Evolutionary conservation across 139 green algal genomes (phyloP), one percentile per base, ranked within the genome.

Genomic region (Monoraphidium neglectum): DNA sequence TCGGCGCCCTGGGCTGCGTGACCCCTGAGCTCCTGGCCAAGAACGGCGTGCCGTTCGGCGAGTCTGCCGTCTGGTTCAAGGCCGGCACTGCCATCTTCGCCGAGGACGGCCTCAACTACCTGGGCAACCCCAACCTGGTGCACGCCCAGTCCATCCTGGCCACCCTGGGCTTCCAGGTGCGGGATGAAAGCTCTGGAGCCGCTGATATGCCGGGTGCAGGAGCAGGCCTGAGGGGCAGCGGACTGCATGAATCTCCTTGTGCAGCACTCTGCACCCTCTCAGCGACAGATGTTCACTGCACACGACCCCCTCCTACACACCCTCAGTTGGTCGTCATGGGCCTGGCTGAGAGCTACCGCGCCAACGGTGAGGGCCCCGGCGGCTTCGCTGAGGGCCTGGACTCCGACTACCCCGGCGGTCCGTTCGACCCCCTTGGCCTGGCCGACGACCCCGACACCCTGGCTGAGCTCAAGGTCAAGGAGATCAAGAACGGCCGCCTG

Each of bases 41-140:
- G 49, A 76, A 85, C 73, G 32, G 73, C 46, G 61, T 33, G 0
- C 61, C 73, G 53, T 91, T 94, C 67, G 85, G 82, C 56, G 92
- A 98, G 86, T 78, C 93, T 37, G n/a, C 73, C 26, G 86, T 96
- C 38, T 99, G 95, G 95, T 99, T 97, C 90, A 98, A 98, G 93
- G 94, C 93, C 73, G 95, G 95, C 46, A 84, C 93, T 53, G 84
- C 93, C 82, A 98, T 98, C 91, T 97, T 98, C 85, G 64, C 77
- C 46, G 90, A 90, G 43, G 95, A 91, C 68, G 84, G 91, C 83
- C 89, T 98, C 28, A 88, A 98, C 92, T 98, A 98, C 89, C 87
- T 98, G 65, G 95, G 95, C 87, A 98, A 97, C 89, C 71, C 90
- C 47, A 86, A 75, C 83, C 89, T 99, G 59, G 80, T 99, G 57